A percentile compares a stretch with the other conserved stretches of the same genome.
phyloP scores from a whole-genome alignment of 129 eudicot genomes.

The Scalesia atractyloides region DNA sequence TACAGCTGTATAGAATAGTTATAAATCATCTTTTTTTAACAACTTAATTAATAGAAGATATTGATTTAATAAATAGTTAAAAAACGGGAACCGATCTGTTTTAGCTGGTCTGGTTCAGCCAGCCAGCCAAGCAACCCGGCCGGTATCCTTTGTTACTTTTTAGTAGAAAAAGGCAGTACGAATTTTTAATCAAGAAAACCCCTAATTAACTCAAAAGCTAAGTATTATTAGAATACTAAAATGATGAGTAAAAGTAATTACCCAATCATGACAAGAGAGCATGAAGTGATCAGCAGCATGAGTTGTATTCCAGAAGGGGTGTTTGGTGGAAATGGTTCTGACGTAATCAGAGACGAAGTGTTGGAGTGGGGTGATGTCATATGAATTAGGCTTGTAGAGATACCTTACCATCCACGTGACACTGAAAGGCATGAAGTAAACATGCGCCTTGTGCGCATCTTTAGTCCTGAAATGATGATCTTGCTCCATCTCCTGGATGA shows the following conservation, averaged over 20 bases:
- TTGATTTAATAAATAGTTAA: too few species aligned
- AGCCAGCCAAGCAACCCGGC: too few species aligned
- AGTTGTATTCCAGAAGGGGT: constrained; percentile 87
- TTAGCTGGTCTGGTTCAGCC: too few species aligned
- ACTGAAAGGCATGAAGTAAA: constrained; percentile 92
- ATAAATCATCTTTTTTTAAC: too few species aligned
- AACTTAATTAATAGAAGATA: too few species aligned
- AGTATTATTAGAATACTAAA: background rate
- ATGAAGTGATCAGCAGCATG: constrained; percentile 94
- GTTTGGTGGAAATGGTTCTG: constrained; percentile 61
- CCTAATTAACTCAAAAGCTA: background rate
- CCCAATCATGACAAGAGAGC: constrained; percentile 99
- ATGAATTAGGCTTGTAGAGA: constrained; percentile 55
- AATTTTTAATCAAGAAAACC: too few species aligned
- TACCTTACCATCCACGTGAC: constrained; percentile 86
- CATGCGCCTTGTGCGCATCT: constrained; percentile 61
- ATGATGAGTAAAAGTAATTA: constrained; percentile 15
- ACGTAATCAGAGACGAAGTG: constrained; percentile 77
- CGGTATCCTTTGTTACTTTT: too few species aligned
- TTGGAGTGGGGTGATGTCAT: constrained; percentile 58
- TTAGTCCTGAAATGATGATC: constrained; percentile 60
- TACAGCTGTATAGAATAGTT: too few species aligned
- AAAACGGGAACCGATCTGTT: too few species aligned
- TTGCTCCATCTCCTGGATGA: constrained; percentile 77
- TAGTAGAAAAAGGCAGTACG: too few species aligned